Evolutionary conservation across 768 basidiomycete species (phyloP).

Genomic region (Suillus lakei): DNA sequence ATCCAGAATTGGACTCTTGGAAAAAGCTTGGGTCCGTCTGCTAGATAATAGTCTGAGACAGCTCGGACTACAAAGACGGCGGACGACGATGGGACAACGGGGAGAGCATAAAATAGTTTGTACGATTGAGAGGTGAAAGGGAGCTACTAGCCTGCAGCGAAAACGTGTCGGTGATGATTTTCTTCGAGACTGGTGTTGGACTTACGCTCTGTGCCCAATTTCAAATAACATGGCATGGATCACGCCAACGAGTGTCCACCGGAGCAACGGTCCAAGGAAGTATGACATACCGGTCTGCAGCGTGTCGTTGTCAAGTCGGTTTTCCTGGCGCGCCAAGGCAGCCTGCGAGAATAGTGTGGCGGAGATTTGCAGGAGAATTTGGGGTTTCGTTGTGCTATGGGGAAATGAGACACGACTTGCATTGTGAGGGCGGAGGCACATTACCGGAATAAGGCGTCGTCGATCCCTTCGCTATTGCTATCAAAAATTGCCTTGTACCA

Average conservation of each 20-base stretch:
- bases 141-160: slow-evolving; percentile 47
- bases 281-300: slow-evolving; percentile 79
- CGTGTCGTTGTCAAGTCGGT: slow-evolving; percentile 69
- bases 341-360: slow-evolving; percentile 71
- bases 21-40: slow-evolving; percentile 40
- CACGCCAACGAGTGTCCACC: slow-evolving; percentile 82
- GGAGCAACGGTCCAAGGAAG: slow-evolving; percentile 72
- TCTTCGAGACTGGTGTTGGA: not conserved
- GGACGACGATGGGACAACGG: slow-evolving; percentile 68
- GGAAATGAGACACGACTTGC: slow-evolving; percentile 7
- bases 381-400: slow-evolving; percentile 72
- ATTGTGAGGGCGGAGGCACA: not conserved
- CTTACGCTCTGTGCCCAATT: slow-evolving; percentile 59
- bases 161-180: not conserved
- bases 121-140: slow-evolving; percentile 64
- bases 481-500: slow-evolving; percentile 87
- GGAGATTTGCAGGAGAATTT: slow-evolving; percentile 67
- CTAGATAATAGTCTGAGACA: slow-evolving; percentile 52
- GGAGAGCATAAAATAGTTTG: slow-evolving; percentile 68
- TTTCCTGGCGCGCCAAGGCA: slow-evolving; percentile 48
- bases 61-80: slow-evolving; percentile 62
- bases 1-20: slow-evolving; percentile 38
- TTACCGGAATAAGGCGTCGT: slow-evolving; percentile 75
- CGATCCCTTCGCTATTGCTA: slow-evolving; percentile 77
- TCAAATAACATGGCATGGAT: slow-evolving; percentile 66